Evolutionary conservation across 495 filamentous ascomycete species (phyloP).

Genomic region (Penicillium lagena): DNA sequence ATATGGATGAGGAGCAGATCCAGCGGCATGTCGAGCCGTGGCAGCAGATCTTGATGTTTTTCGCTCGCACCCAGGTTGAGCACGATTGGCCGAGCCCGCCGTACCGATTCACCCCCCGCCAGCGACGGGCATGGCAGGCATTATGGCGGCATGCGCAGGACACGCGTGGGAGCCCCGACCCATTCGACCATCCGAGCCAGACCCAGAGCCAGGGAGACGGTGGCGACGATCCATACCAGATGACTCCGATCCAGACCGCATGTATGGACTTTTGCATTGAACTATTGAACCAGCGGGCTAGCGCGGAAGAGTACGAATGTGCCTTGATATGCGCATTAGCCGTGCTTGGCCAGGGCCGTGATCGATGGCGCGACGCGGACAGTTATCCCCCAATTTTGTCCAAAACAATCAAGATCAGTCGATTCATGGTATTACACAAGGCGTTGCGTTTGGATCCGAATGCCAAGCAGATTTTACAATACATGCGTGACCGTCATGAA

Average conservation of each 20-base stretch:
- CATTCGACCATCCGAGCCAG: no score
- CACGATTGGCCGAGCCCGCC: conserved; percentile 1
- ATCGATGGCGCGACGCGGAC: background rate
- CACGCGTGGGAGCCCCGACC: no score
- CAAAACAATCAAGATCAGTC: conserved; percentile 3
- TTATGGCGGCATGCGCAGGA: background rate
- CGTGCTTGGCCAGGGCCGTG: background rate
- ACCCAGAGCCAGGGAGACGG: no score
- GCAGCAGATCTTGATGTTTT: conserved; percentile 10
- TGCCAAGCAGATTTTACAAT: background rate
- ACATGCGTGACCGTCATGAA: no score
- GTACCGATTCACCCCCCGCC: background rate
- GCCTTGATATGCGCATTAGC: conserved; percentile 4
- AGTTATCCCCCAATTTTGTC: conserved; percentile 1
- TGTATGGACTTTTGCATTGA: conserved; percentile 11
- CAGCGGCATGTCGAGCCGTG: conserved; percentile 3
- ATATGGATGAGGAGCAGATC: conserved; percentile 5
- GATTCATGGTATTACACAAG: conserved; percentile 4
- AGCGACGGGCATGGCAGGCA: background rate
- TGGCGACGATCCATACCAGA: no score
- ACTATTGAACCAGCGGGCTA: conserved; percentile 4
- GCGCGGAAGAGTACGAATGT: conserved; percentile 4
- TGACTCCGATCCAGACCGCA: no score
- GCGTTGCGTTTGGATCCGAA: conserved; percentile 3
- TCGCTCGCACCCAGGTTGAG: conserved; percentile 4